Conservation (phyloP, 2,329 filamentous ascomycete genomes). For the Alternaria ventricosa region DNA sequence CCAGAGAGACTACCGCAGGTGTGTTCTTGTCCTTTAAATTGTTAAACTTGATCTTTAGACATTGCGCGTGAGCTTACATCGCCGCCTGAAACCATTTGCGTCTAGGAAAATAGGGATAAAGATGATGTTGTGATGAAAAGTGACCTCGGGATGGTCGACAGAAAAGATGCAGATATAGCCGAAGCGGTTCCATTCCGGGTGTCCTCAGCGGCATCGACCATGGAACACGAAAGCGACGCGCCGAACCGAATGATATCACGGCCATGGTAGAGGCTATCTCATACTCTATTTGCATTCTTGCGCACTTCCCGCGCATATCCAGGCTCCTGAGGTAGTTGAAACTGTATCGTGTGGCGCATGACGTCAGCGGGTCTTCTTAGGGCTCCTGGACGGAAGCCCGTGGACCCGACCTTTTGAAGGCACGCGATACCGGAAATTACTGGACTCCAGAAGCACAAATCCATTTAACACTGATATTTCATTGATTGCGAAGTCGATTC, state of each 20-base stretch:
- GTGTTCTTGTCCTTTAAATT: conserved; percentile 43
- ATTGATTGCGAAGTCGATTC: neutral
- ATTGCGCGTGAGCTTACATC: conserved; percentile 22
- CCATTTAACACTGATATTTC: neutral
- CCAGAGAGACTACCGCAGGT: conserved; percentile 47
- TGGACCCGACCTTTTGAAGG: neutral
- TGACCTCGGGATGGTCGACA: conserved; percentile 2
- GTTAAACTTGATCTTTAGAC: neutral
- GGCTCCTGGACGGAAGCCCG: neutral
- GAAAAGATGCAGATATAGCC: conserved; percentile 13
- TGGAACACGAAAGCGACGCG: conserved; percentile 1
- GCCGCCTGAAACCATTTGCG: conserved; percentile 41
- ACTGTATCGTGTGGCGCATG: neutral
- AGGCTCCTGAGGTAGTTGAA: neutral
- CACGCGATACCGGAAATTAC: neutral
- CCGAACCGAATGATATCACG: neutral
- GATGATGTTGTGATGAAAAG: conserved; percentile 22
- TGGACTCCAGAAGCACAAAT: neutral
- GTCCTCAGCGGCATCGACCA: neutral
- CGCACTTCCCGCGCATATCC: neutral
- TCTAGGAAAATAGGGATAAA: neutral
- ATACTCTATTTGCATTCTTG: neutral
- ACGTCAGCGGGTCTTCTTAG: neutral
- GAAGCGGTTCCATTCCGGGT: conserved; percentile 6
- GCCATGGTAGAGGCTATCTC: neutral